Evolutionary conservation across 495 filamentous ascomycete species (phyloP).

Genomic region (Chaetomium fimeti): DNA sequence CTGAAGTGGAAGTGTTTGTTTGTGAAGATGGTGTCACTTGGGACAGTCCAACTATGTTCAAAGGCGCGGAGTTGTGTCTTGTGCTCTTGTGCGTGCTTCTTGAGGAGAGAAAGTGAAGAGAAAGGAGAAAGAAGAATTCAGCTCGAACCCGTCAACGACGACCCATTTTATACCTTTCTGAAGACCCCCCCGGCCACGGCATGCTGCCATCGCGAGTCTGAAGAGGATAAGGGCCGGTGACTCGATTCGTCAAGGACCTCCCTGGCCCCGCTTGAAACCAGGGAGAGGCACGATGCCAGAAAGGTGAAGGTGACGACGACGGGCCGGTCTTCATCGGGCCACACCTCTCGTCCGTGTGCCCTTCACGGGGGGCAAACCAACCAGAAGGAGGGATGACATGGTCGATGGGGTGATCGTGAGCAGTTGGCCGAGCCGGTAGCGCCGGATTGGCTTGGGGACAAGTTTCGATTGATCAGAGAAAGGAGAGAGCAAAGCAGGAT

Average conservation of each 20-base stretch:
- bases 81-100: slow-evolving; percentile 9
- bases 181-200: slow-evolving; percentile 22
- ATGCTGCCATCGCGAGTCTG: slow-evolving; percentile 40
- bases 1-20: slow-evolving; percentile 11
- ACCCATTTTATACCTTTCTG: slow-evolving; percentile 64
- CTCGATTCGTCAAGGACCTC: slow-evolving; percentile 48
- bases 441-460: slow-evolving; percentile 40
- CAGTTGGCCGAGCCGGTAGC: slow-evolving; percentile 33
- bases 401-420: slow-evolving; percentile 42
- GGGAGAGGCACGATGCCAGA: slow-evolving; percentile 36
- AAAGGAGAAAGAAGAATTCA: slow-evolving; percentile 55
- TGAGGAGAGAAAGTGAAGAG: slow-evolving; percentile 44
- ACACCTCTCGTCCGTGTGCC: slow-evolving; percentile 44
- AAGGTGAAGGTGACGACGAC: slow-evolving; percentile 41
- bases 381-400: slow-evolving; percentile 33
- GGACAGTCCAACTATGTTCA: slow-evolving; percentile 17
- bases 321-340: slow-evolving; percentile 25
- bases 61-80: neutral
- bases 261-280: slow-evolving; percentile 46
- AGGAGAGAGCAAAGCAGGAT: slow-evolving; percentile 33
- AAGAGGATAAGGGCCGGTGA: slow-evolving; percentile 51
- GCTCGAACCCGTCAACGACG: slow-evolving; percentile 41
- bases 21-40: slow-evolving; percentile 17
- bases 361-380: slow-evolving; percentile 54
- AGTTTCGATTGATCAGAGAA: slow-evolving; percentile 51